These are phyloP conservation scores for Lecanosticta acicola DNA, from an alignment of 2,329 filamentous ascomycete genomes.

Conservation along the genomic window DNA sequence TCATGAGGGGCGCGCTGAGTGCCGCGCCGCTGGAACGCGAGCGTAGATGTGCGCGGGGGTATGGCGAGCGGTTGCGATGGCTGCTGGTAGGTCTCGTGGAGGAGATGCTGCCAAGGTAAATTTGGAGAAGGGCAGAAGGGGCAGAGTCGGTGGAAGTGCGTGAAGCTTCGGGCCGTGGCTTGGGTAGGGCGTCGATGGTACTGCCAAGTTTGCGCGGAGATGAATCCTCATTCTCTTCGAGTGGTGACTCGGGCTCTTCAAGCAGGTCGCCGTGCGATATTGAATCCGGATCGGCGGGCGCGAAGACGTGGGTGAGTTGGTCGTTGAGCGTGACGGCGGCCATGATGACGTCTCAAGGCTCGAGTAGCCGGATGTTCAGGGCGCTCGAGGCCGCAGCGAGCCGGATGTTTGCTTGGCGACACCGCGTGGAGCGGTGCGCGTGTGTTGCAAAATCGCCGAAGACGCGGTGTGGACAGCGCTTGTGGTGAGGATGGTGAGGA, in stretches of 20 bases:
- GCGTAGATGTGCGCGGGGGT: slow-evolving; percentile 42
- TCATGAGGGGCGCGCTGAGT: slow-evolving; percentile 42
- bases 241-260: background rate
- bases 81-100: slow-evolving; percentile 26
- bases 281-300: background rate
- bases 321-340: slow-evolving; percentile 3
- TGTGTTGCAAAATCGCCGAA: background rate
- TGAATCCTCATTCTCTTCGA: slow-evolving; percentile 1
- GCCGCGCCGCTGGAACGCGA: slow-evolving; percentile 40
- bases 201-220: slow-evolving; percentile 1
- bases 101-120: slow-evolving; percentile 23
- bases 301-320: background rate
- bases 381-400: too few species aligned
- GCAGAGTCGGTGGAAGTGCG: slow-evolving; percentile 37
- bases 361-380: too few species aligned
- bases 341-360: slow-evolving; percentile 1
- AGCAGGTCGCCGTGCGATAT: background rate
- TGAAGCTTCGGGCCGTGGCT: slow-evolving; percentile 21
- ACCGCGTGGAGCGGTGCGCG: background rate
- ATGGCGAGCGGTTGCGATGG: slow-evolving; percentile 44
- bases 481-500: background rate
- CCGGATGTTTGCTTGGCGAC: background rate
- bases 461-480: background rate
- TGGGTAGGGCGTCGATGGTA: slow-evolving; percentile 5
- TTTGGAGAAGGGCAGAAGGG: slow-evolving; percentile 25